Percentiles rank a stretch among this genome's conserved stretches.
These are phyloP conservation scores for Fusarium praegraminearum DNA, from an alignment of 2,329 filamentous ascomycete genomes.

Conservation along the genomic window DNA sequence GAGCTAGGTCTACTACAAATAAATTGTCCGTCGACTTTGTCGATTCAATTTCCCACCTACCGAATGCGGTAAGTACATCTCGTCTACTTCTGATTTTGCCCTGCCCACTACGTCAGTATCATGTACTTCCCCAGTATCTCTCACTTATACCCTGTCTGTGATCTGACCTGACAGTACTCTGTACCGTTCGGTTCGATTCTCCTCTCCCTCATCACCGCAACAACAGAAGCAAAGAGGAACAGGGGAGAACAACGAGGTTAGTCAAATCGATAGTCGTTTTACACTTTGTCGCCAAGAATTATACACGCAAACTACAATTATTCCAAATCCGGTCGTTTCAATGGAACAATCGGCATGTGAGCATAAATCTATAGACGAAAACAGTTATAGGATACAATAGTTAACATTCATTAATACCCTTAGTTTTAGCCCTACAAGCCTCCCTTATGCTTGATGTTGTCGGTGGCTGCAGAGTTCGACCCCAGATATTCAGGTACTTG, in stretches of 20 bases:
- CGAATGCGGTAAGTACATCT: slow-evolving; percentile 34
- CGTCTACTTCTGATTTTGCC: slow-evolving; percentile 7
- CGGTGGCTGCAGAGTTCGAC: slow-evolving; percentile 30
- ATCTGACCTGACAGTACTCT: slow-evolving; percentile 10
- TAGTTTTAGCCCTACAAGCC: slow-evolving; percentile 9
- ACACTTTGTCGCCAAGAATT: not conserved
- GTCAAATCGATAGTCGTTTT: not conserved
- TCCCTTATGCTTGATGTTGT: slow-evolving; percentile 8
- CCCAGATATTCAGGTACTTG: slow-evolving; percentile 30
- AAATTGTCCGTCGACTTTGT: slow-evolving; percentile 27
- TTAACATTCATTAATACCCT: not conserved
- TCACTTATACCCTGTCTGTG: slow-evolving; percentile 35
- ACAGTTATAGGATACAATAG: slow-evolving; percentile 16
- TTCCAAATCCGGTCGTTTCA: slow-evolving; percentile 7
- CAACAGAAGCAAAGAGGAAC: slow-evolving; percentile 30
- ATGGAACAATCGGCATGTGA: not conserved
- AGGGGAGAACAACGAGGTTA: not conserved
- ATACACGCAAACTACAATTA: not conserved
- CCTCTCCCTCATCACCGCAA: slow-evolving; percentile 30
- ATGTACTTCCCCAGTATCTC: slow-evolving; percentile 25
- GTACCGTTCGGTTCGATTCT: not conserved
- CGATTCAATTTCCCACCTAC: slow-evolving; percentile 33
- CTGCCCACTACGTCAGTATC: not conserved
- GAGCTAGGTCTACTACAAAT: slow-evolving; percentile 22
- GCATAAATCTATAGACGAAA: not conserved